Conservation (phyloP, 2,329 filamentous ascomycete species). For the Fusarium incarnatum region DNA sequence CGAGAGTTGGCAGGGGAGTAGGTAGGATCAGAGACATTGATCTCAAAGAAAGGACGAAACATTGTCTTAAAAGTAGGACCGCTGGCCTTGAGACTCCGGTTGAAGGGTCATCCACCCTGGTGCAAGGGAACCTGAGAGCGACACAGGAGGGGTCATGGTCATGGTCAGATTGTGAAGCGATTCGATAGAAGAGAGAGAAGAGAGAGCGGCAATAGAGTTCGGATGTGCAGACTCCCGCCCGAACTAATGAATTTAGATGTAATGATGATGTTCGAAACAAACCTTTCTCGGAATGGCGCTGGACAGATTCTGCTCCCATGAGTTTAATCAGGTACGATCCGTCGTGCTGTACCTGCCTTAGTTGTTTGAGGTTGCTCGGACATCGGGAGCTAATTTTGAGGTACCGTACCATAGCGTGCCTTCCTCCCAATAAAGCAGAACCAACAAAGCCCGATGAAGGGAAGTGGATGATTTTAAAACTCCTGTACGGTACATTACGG, state of each 20-base stretch:
- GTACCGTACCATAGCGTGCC: constrained; percentile 5
- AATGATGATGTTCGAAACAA: constrained; percentile 27
- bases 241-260: neutral
- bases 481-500: constrained; percentile 4
- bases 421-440: neutral
- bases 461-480: constrained; percentile 4
- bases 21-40: neutral
- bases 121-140: constrained; percentile 4
- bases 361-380: constrained; percentile 33
- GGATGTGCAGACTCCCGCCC: neutral
- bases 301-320: constrained; percentile 7
- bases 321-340: constrained; percentile 8
- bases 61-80: neutral
- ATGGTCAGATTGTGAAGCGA: neutral
- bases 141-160: neutral
- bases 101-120: neutral
- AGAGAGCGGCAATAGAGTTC: neutral
- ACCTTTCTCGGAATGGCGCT: constrained; percentile 11
- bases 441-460: neutral
- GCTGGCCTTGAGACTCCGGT: constrained; percentile 17
- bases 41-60: constrained; percentile 10
- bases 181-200: neutral
- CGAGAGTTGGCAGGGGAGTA: constrained; percentile 30
- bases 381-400: constrained; percentile 27
- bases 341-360: constrained; percentile 30